Base-by-base conservation (phyloP, 371 early-diverging fungal species). In the Mortierella sp. region DNA sequence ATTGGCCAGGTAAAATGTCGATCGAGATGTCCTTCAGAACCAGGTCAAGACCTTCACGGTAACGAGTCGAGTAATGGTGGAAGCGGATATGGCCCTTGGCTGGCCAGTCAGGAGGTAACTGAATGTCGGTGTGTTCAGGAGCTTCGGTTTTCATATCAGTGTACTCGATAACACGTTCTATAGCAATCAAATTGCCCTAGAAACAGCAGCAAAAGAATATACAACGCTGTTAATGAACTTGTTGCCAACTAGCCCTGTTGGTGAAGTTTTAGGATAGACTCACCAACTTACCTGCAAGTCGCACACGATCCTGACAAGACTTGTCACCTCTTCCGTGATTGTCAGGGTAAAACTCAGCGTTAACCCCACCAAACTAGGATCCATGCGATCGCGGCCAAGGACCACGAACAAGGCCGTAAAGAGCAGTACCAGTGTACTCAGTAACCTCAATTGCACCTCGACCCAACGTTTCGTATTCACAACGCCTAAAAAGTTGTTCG, bases 151-250 rank as follows among this genome's bases (percentile, higher is more conserved):
- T 87, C 39, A 95, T 73, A 19, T 93, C 89, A 42, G 87, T 87
- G 71, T 95, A 95, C 76, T 98, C 96, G 54, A 90, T 83, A 57
- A 95, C 86, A 48, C 96, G 91, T 78, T 94, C 96, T 42, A 95
- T 90, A 8, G 95, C 83, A 2, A 93, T 90, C 63, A 96, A 89
- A 42, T 91, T 91, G 58, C 87, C 92, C 80, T 72, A 38, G n/a
- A 51, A 28, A 27, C 21, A 23, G 34, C 1, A 31, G 12, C 2
- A 46, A 1, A 41, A 3, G 2, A 28, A 24, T 21, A 18, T 53
- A 30, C 28, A 26, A 52, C 27, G 27, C n/a, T 7, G 14, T 8
- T 24, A 41, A 41, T 6, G n/a, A 45, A 21, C 13, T 45, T 45
- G 46, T 14, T 45, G 19, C n/a, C 23, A 24, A 23, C 13, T 18